A percentile compares a stretch with the other conserved stretches of the same genome.
Evolutionary conservation across 129 eudicot genomes (phyloP).

Genomic region (Escallonia herrerae): DNA sequence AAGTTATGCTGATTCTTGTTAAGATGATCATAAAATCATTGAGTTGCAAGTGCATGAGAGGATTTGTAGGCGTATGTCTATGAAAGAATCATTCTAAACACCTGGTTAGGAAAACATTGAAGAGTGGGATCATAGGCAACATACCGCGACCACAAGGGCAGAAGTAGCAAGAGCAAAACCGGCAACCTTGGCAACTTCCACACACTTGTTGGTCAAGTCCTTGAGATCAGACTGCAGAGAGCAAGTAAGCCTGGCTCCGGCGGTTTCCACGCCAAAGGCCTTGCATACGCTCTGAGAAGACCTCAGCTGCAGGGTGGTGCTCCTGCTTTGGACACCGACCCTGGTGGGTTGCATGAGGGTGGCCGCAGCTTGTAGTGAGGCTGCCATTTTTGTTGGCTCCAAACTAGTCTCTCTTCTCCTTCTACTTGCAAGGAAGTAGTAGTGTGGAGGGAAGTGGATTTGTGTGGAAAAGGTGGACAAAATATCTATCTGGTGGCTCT

Average conservation of each 20-base stretch:
- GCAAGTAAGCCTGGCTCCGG: conserved; percentile 51
- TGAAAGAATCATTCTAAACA: no score
- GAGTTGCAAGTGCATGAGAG: no score
- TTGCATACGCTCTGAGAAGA: conserved; percentile 50
- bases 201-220: conserved; percentile 66
- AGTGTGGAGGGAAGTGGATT: conserved; percentile 16
- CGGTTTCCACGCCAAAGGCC: conserved; percentile 53
- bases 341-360: conserved; percentile 70
- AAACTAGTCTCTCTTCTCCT: conserved; percentile 7
- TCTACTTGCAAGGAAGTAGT: background rate
- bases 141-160: conserved; percentile 81
- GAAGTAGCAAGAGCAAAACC: conserved; percentile 92
- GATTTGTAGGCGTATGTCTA: no score
- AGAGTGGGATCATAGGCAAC: conserved; percentile 7
- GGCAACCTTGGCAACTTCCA: conserved; percentile 85
- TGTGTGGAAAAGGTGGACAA: conserved; percentile 25
- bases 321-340: conserved; percentile 29
- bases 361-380: conserved; percentile 72
- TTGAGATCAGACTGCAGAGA: conserved; percentile 72
- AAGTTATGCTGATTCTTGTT: no score
- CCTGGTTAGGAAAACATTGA: background rate
- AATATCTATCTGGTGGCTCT: conserved; percentile 33
- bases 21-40: no score
- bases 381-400: conserved; percentile 47
- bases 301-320: conserved; percentile 39